Evolutionary conservation across 306 rosid species (phyloP).

Genomic region (Senna tora): DNA sequence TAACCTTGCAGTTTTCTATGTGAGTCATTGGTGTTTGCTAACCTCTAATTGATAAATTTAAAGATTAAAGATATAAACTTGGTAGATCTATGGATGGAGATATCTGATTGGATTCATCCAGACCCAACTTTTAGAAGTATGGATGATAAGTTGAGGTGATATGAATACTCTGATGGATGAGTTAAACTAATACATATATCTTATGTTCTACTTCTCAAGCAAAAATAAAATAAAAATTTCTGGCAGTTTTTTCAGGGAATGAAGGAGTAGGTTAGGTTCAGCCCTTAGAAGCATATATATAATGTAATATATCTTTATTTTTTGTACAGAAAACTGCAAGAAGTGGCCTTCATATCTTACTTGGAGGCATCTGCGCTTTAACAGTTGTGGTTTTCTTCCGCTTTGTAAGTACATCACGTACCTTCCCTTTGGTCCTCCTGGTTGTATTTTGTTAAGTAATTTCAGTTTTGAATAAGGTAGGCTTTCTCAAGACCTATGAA

Average conservation of each 20-base stretch:
- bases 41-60: background rate
- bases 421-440: conserved; percentile 32
- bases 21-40: background rate
- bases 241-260: background rate
- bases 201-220: background rate
- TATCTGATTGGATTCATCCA: background rate
- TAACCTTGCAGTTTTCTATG: background rate
- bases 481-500: conserved; percentile 23
- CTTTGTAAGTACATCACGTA: conserved; percentile 66
- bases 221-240: background rate
- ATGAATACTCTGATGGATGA: background rate
- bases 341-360: conserved; percentile 94
- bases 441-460: conserved; percentile 15
- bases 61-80: background rate
- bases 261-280: background rate
- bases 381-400: conserved; percentile 95
- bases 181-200: background rate
- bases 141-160: background rate
- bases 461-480: conserved; percentile 25
- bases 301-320: conserved; percentile 36
- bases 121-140: background rate
- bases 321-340: conserved; percentile 84
- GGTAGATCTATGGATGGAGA: background rate
- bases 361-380: conserved; percentile 96
- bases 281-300: conserved; percentile 26